phyloP scores from a whole-genome alignment of 805 yeast genomes.

The Nakazawaea sp. region DNA sequence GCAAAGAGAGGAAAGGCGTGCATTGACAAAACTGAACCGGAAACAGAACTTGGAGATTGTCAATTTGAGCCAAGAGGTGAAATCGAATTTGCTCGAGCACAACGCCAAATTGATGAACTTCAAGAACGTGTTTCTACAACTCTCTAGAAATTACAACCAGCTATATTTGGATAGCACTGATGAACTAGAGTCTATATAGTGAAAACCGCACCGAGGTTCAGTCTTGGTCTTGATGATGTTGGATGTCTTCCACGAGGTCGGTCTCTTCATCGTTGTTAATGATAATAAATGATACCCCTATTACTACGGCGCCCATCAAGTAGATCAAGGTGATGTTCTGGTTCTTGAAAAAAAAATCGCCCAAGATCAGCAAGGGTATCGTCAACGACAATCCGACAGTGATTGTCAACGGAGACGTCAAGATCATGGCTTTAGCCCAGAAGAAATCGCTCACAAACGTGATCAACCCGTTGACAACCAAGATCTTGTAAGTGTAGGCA shows the following conservation, averaged over 20 bases:
- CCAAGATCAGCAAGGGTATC: slow-evolving; percentile 90
- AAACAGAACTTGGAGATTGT: background rate
- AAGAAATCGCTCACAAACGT: slow-evolving; percentile 86
- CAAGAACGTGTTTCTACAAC: background rate
- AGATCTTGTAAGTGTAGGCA: slow-evolving; percentile 40
- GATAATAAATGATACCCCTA: slow-evolving; percentile 75
- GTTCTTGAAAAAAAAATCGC: slow-evolving; percentile 72
- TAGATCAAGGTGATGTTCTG: slow-evolving; percentile 57
- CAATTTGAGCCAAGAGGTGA: background rate
- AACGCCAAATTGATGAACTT: background rate
- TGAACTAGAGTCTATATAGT: background rate
- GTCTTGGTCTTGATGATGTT: background rate
- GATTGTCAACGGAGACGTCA: slow-evolving; percentile 91
- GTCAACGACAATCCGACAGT: slow-evolving; percentile 93
- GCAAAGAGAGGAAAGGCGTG: background rate
- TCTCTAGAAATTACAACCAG: background rate
- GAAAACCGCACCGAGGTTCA: background rate
- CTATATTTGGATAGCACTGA: background rate
- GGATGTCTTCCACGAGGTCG: slow-evolving; percentile 34
- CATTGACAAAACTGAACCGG: background rate
- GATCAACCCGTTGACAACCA: slow-evolving; percentile 61
- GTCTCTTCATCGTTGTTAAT: slow-evolving; percentile 74
- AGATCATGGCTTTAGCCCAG: slow-evolving; percentile 92
- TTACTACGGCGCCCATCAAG: slow-evolving; percentile 72
- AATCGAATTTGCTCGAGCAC: background rate